Evolutionary conservation across 345 rosid species (phyloP).

Genomic region (Physaria fendleri): DNA sequence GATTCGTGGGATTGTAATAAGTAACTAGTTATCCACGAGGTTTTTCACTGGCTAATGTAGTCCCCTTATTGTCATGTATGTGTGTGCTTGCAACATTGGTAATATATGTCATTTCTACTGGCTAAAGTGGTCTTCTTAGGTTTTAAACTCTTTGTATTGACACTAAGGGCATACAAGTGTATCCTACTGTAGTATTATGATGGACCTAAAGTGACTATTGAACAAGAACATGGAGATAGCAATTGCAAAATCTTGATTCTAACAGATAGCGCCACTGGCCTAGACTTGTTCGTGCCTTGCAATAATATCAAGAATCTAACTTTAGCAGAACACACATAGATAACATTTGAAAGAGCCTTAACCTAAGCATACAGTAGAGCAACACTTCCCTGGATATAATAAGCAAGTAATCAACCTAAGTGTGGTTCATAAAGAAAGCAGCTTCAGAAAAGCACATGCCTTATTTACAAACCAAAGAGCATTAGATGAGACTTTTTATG

Average conservation of each 20-base stretch:
- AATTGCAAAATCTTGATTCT: background rate
- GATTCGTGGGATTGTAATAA: conserved; percentile 10
- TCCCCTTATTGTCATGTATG: background rate
- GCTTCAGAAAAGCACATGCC: background rate
- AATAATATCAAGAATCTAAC: no score
- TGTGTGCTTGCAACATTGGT: conserved; percentile 5
- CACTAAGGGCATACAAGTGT: background rate
- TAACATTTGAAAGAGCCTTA: background rate
- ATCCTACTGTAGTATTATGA: no score
- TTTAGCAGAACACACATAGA: background rate
- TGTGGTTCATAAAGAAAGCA: background rate
- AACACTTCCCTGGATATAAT: no score
- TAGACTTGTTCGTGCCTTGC: background rate
- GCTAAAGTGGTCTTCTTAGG: background rate
- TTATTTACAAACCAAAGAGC: background rate
- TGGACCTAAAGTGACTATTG: background rate
- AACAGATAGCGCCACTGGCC: background rate
- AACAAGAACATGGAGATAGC: background rate
- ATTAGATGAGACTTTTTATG: background rate
- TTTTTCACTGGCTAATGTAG: conserved; percentile 3
- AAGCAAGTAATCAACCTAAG: background rate
- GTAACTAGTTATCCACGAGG: conserved; percentile 6
- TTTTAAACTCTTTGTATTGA: no score
- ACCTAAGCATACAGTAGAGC: no score
- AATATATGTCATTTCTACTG: no score